Evolutionary conservation across 1,284 basidiomycete genomes (phyloP).

Genomic region (Agroathelia rolfsii): DNA sequence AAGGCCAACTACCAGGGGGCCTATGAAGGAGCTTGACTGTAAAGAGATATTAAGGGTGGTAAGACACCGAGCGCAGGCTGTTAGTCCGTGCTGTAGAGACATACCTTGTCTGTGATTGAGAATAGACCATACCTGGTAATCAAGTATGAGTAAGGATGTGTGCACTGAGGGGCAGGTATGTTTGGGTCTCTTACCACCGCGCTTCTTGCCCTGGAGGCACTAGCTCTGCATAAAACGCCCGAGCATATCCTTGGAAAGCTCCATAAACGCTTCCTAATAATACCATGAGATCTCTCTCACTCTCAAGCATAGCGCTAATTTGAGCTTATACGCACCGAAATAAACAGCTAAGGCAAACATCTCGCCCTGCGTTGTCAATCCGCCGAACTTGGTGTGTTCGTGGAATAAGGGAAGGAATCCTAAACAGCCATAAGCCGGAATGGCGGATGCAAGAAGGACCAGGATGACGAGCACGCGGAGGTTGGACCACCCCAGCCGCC

Average conservation of each 20-base stretch:
- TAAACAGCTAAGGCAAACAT: conserved; percentile 78
- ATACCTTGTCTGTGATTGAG: conserved; percentile 80
- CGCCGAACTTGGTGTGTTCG: conserved; percentile 43
- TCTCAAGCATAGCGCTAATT: conserved; percentile 5
- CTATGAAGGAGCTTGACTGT: conserved; percentile 82
- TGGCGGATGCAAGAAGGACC: conserved; percentile 52
- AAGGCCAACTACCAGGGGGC: conserved; percentile 75
- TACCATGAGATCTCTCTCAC: too few species aligned
- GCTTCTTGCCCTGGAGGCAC: conserved; percentile 75
- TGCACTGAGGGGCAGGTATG: too few species aligned
- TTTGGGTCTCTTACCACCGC: conserved; percentile 60
- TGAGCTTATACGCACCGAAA: conserved; percentile 45
- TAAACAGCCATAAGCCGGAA: conserved; percentile 78
- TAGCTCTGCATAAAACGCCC: conserved; percentile 71
- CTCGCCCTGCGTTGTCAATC: conserved; percentile 68
- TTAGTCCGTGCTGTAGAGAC: too few species aligned
- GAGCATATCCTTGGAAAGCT: conserved; percentile 72
- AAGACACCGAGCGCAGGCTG: conserved; percentile 1
- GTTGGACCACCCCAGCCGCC: conserved; percentile 53
- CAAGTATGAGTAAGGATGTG: background rate
- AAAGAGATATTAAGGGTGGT: too few species aligned
- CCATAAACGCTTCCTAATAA: conserved; percentile 58
- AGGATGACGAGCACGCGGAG: conserved; percentile 57
- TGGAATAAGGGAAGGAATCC: conserved; percentile 59
- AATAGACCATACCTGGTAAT: conserved; percentile 58